A percentile compares a stretch with the other conserved stretches of the same genome.
Evolutionary conservation across 257 asterid genomes (phyloP).

Genomic region (Gynochthodes officinalis): DNA sequence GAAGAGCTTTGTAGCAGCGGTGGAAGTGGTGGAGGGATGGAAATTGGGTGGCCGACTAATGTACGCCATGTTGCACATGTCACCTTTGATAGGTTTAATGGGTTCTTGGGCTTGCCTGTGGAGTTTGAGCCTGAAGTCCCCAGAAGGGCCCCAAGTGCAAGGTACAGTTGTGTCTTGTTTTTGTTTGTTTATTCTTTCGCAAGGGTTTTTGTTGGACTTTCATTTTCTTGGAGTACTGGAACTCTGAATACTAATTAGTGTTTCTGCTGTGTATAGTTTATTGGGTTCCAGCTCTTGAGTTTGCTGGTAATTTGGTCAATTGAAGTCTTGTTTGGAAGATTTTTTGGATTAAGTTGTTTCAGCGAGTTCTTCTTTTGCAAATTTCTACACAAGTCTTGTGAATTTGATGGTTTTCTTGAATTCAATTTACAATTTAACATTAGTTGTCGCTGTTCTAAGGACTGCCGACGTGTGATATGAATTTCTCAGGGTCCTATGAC

Average conservation of each 20-base stretch:
- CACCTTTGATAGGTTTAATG: slow-evolving; percentile 95
- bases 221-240: not conserved
- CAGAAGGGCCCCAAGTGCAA: slow-evolving; percentile 94
- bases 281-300: not conserved
- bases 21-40: slow-evolving; percentile 52
- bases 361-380: not conserved
- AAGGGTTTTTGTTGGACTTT: not conserved
- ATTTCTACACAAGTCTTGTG: not conserved
- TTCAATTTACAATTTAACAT: not conserved
- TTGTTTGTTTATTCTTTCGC: not conserved
- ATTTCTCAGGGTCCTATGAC: not conserved
- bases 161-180: slow-evolving; percentile 44
- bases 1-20: slow-evolving; percentile 35
- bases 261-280: not conserved
- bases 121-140: slow-evolving; percentile 98
- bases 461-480: not conserved
- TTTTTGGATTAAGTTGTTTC: not conserved
- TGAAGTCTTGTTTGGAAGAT: not conserved
- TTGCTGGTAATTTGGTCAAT: not conserved
- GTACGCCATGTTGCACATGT: slow-evolving; percentile 96
- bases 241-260: not conserved
- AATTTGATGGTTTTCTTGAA: not conserved
- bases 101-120: slow-evolving; percentile 94
- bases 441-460: not conserved
- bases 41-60: slow-evolving; percentile 96